Evolutionary conservation across 1,139 yeast species (phyloP).

Genomic region (Spencermartinsiella ligniputridi): DNA sequence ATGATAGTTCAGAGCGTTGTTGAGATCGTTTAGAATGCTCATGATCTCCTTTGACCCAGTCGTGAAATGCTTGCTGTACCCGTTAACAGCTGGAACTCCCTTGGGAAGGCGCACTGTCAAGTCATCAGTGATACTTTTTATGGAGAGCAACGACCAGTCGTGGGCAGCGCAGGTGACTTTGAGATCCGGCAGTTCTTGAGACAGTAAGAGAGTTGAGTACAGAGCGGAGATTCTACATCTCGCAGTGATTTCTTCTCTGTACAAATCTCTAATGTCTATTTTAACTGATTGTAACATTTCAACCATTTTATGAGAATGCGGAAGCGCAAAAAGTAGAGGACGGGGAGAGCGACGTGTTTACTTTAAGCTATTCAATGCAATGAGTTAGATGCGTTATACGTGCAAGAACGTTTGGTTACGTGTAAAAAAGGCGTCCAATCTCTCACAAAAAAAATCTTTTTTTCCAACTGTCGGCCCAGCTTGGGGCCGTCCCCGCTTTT

Average conservation of each 20-base stretch:
- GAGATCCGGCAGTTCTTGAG: constrained; percentile 15
- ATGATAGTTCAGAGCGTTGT: constrained; percentile 26
- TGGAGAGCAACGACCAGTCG: constrained; percentile 30
- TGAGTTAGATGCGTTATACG: no score
- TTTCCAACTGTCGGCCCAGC: no score
- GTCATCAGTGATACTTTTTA: constrained; percentile 29
- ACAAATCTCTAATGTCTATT: constrained; percentile 15
- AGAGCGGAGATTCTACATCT: constrained; percentile 20
- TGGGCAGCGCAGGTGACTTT: constrained; percentile 27
- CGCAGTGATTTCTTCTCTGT: constrained; percentile 17
- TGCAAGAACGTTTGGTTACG: no score
- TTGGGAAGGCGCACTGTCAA: constrained; percentile 25
- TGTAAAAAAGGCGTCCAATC: no score
- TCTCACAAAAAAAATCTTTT: no score
- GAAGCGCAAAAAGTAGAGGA: no score
- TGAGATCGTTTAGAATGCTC: constrained; percentile 23
- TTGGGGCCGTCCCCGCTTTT: no score
- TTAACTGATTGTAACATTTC: no score
- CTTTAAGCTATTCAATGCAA: no score
- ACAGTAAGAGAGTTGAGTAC: constrained; percentile 17
- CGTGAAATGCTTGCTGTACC: constrained; percentile 24
- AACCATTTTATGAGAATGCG: no score
- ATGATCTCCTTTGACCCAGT: constrained; percentile 23
- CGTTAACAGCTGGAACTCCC: constrained; percentile 22
- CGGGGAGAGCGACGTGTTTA: no score